phyloP scores from a whole-genome alignment of 139 green algal genomes.

The Pedinophyceae sp. region DNA sequence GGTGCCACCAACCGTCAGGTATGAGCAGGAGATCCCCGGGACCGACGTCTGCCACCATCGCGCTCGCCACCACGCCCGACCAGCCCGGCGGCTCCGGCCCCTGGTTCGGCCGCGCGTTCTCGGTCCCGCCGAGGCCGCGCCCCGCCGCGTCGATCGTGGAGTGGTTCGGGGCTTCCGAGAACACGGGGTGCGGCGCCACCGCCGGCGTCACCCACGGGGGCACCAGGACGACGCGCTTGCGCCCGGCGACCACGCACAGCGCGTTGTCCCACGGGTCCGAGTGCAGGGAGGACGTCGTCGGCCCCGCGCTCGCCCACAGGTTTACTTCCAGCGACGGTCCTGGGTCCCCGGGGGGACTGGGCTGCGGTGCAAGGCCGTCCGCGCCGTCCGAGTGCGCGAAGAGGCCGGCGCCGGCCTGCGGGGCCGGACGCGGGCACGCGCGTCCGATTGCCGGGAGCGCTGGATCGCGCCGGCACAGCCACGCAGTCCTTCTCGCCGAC shows the following conservation, averaged over 20 bases:
- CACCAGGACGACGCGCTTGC: constrained; percentile 44
- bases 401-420: no score
- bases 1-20: constrained; percentile 66
- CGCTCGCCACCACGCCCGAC: neutral
- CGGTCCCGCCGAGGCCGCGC: no score
- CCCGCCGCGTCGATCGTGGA: neutral
- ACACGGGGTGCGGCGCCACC: constrained; percentile 34
- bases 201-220: constrained; percentile 19
- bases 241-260: constrained; percentile 38
- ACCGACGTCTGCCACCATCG: constrained; percentile 28
- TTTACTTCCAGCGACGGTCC: neutral
- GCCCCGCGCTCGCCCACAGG: neutral
- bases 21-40: constrained; percentile 63
- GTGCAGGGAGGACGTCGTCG: constrained; percentile 56
- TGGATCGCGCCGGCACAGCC: no score
- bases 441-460: no score
- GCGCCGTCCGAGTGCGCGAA: no score
- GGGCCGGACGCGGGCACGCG: no score
- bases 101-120: neutral
- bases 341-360: neutral
- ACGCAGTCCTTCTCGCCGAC: no score
- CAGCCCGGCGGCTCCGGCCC: neutral
- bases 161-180: constrained; percentile 5
- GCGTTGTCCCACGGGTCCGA: constrained; percentile 74
- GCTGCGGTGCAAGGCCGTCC: no score